Percentiles rank a stretch among this genome's conserved stretches.
phyloP scores from a whole-genome alignment of 345 rosid species.

The Rhodamnia argentea region DNA sequence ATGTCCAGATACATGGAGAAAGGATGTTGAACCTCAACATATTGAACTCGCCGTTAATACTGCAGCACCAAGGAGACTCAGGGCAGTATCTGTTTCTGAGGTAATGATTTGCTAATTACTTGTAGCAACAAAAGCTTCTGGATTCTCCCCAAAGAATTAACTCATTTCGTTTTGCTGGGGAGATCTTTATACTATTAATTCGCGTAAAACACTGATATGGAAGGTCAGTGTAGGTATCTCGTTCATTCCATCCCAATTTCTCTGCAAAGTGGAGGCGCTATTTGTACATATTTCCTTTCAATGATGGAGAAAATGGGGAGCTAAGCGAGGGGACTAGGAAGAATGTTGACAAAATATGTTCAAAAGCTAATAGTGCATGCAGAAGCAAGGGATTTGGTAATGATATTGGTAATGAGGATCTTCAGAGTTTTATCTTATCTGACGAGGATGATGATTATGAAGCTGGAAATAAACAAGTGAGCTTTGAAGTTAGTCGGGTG shows the following conservation, averaged over 20 bases:
- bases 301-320: constrained; percentile 29
- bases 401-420: constrained; percentile 11
- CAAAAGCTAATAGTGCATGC: constrained; percentile 6
- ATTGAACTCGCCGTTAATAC: constrained; percentile 58
- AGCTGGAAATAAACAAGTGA: constrained; percentile 33
- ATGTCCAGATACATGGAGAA: constrained; percentile 82
- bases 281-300: constrained; percentile 76
- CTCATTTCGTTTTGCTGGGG: neutral
- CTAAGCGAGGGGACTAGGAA: constrained; percentile 18
- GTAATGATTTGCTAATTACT: constrained; percentile 21
- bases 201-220: neutral
- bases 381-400: constrained; percentile 20
- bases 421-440: constrained; percentile 9
- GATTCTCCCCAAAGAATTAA: neutral
- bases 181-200: neutral
- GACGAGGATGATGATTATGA: constrained; percentile 22
- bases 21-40: constrained; percentile 46
- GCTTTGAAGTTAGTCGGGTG: constrained; percentile 54
- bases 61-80: constrained; percentile 55
- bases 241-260: constrained; percentile 87
- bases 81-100: constrained; percentile 61
- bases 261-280: constrained; percentile 97
- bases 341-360: constrained; percentile 9
- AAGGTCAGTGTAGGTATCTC: constrained; percentile 46
- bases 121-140: neutral